Evolutionary conservation across 2,329 filamentous ascomycete genomes (phyloP).

Genomic region (Aspergillus sergii): DNA sequence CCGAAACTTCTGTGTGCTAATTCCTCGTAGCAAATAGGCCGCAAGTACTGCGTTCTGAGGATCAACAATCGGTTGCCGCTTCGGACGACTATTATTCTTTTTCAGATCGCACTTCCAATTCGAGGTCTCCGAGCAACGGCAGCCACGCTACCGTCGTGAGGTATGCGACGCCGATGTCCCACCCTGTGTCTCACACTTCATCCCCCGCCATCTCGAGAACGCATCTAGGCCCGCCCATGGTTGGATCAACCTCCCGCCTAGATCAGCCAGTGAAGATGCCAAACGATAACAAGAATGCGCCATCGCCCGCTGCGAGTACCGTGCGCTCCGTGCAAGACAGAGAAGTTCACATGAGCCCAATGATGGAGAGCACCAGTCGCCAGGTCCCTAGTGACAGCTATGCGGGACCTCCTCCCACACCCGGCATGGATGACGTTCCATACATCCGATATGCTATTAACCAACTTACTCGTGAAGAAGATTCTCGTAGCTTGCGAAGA

Average conservation of each 20-base stretch:
- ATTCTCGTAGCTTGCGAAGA: slow-evolving; percentile 58
- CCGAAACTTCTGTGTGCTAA: slow-evolving; percentile 7
- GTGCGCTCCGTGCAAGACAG: slow-evolving; percentile 32
- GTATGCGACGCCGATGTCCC: slow-evolving; percentile 50
- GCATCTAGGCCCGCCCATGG: slow-evolving; percentile 26
- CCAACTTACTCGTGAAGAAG: slow-evolving; percentile 75
- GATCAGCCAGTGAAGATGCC: slow-evolving; percentile 12
- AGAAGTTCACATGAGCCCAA: slow-evolving; percentile 24
- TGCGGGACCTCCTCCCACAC: slow-evolving; percentile 59
- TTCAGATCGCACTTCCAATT: slow-evolving; percentile 45
- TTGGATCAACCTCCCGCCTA: slow-evolving; percentile 13
- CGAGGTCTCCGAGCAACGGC: slow-evolving; percentile 30
- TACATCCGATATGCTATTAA: slow-evolving; percentile 91
- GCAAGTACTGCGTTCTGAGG: slow-evolving; percentile 45
- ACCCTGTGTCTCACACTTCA: slow-evolving; percentile 32
- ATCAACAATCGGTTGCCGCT: slow-evolving; percentile 50
- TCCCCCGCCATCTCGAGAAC: slow-evolving; percentile 32
- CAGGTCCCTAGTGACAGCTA: slow-evolving; percentile 30
- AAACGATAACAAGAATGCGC: slow-evolving; percentile 14
- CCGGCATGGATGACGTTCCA: slow-evolving; percentile 79
- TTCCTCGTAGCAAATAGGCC: slow-evolving; percentile 44
- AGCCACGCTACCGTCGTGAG: slow-evolving; percentile 43
- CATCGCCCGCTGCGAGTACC: slow-evolving; percentile 26
- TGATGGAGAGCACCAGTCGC: slow-evolving; percentile 28
- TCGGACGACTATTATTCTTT: slow-evolving; percentile 55